Evolutionary conservation across 2,329 filamentous ascomycete genomes (phyloP), one percentile per base, ranked within the genome.

Genomic region (Ampelomyces quisqualis): DNA sequence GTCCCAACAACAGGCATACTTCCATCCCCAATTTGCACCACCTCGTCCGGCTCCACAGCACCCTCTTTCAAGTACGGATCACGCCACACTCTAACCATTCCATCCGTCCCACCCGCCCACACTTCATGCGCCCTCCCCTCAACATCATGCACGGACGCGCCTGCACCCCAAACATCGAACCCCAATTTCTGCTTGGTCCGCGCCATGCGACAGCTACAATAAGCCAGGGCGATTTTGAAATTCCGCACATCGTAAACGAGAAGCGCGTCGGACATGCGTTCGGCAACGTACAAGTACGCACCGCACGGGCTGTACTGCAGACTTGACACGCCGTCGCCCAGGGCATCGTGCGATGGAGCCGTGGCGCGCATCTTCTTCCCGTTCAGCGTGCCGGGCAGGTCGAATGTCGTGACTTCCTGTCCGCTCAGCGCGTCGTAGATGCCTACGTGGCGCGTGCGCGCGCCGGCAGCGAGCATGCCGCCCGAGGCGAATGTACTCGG

Each of bases 61-160:
- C 65, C 66, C 20, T 65, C 58, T 22, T 45, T 55, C 24, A 41
- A 10, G 20, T 50, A 58, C 23, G 67, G 58, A 51, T 66, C 58
- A 13, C 43, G 48, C 68, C 68, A 70, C 6, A 68, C 65, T 42
- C 77, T 68, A 39, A 79, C 68, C 13, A 52, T 54, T 0, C 81
- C 81, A 67, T 84, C 80, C 1, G 62, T 72, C 0, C 79, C 80
- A 7, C 81, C 81, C 31, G 69, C 73, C 79, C 79, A 83, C 14
- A 84, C 63, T 53, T 82, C 77, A 51, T 76, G 71, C 7, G 69
- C 65, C 1, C 40, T 14, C 0, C 32, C 40, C 14, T 53, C 43
- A 1, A 43, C 14, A 17, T 40, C 46, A 23, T 52, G 47, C 8
- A 61, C 65, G 7, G 38, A 35, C 3, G 14, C 62, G 31, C 36